Evolutionary conservation across 108 stramenopile species (phyloP), one percentile per base, ranked within the genome.

Genomic region (Cyclotella kingstonii): DNA sequence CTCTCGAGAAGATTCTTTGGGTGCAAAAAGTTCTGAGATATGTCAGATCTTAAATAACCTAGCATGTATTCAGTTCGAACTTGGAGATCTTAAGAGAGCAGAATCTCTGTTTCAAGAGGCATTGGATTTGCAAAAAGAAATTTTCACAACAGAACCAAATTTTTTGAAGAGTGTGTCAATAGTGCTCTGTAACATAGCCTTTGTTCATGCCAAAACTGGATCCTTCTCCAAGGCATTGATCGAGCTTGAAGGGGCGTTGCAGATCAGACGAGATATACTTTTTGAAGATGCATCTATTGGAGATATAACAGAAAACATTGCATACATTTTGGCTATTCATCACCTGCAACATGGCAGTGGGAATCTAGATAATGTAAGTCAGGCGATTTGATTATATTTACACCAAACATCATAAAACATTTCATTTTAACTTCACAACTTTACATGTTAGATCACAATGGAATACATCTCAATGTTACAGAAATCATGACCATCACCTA

Each of bases 161-260:
- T 73, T 73, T 64, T 36, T 73, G 44, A 58, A 59, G 11, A 23
- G 48, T 41, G 71, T 73, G 11, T 73, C 71, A 26, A 59, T 45
- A 33, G 57, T 73, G 10, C 42, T 73, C 1, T 53, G 39, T 17
- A 73, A 73, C 30, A 64, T 63, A 46, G 71, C 71, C 23, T 73
- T 64, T 41, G 33, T 73, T 10, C 71, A 73, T 51, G 71, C 71
- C 15, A 73, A 73, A 54, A 63, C 29, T 33, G 71, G 71, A 25
- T 23, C 45, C 2, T 73, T 73, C 25, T 43, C 71, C 15, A 73
- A 73, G 49, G 71, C 71, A 22, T 49, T 73, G 38, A 73, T 73
- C 21, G 71, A 73, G 44, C 46, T 73, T 7, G 71, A 73, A 28
- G 71, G 71, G n/a, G 71, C 71, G 26, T 38, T 73, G 47, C 71